Base-by-base conservation (phyloP, 73 alveolate species). In the Diophrys appendiculata region DNA sequence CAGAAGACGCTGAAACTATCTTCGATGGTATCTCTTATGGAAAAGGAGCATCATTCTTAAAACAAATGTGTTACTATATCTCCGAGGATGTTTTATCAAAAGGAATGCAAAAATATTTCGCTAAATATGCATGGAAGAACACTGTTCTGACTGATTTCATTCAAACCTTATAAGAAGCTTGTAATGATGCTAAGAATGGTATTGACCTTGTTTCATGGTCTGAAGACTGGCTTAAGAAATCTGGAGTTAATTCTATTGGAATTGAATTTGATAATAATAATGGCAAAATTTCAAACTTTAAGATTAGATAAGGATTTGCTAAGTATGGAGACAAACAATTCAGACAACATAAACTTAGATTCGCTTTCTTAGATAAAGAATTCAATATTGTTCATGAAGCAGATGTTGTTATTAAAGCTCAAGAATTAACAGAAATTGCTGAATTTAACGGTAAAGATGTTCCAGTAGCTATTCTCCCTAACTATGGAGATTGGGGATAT, bases 21-120 rank as follows among this genome's bases (percentile, higher is more conserved):
- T 94, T 96, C 74, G 99, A 97, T 91, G 97, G 96, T 28, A 96
- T 97, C 60, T 95, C 98, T 0, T 97, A 97, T 83, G 97, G 98
- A 64, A 97, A 97, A 84, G 99, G 99, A 30, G 95, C 99, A 54
- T 81, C 98, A 29, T 72, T 94, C 73, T 89, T 96, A 67, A 94
- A 93, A 69, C 94, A 95, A 81, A 80, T 96, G 79, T 91, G 78
- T 77, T 90, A 87, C 86, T 88, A 75, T 73, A 87, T 96, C 60
- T 98, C 98, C 2, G 96, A 93, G 52, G 90, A 95, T 33, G 92
- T 90, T 1, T 90, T 96, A 81, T 82, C 89, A 54, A 83, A 78
- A 69, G 98, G 98, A 31, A 69, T 94, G 55, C 76, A 91, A 65
- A 76, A 79, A 2, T 96, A 96, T 74, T 92, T 96, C 80, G 72